Evolutionary conservation across 768 basidiomycete species (phyloP).

Genomic region (Boletus sp.): DNA sequence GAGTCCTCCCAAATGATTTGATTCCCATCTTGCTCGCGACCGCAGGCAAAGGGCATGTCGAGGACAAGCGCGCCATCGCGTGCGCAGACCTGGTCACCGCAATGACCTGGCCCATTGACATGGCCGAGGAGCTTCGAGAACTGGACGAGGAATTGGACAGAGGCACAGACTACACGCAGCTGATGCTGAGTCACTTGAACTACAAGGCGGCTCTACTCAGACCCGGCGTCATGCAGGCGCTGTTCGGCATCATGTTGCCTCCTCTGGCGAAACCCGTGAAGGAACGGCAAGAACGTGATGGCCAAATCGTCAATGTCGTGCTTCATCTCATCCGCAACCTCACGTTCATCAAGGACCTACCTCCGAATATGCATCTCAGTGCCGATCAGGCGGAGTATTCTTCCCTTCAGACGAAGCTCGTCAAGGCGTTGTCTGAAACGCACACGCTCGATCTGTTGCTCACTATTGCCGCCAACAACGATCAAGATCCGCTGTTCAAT

Average conservation of each 20-base stretch:
- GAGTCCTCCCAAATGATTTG: constrained; percentile 83
- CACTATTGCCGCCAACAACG: constrained; percentile 79
- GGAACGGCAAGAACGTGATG: constrained; percentile 77
- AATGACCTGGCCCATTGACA: constrained; percentile 99
- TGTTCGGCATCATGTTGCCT: constrained; percentile 76
- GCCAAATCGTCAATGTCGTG: constrained; percentile 83
- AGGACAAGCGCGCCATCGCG: constrained; percentile 80
- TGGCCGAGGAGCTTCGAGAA: constrained; percentile 92
- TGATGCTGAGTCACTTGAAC: constrained; percentile 74
- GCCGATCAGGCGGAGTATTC: constrained; percentile 80
- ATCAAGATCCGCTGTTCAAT: constrained; percentile 75
- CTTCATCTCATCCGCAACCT: constrained; percentile 91
- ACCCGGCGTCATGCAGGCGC: constrained; percentile 64
- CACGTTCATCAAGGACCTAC: constrained; percentile 88
- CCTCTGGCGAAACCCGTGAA: constrained; percentile 67
- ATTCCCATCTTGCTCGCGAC: constrained; percentile 82
- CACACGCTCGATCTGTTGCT: constrained; percentile 76
- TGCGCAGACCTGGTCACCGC: constrained; percentile 90
- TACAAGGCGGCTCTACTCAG: constrained; percentile 80
- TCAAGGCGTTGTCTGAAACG: constrained; percentile 67
- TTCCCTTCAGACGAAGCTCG: constrained; percentile 72
- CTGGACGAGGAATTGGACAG: constrained; percentile 77
- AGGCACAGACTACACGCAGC: constrained; percentile 85
- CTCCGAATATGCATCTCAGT: constrained; percentile 66
- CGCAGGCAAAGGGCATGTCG: constrained; percentile 71